Conservation (phyloP, 805 yeast species). For the Candida nemodendra region DNA sequence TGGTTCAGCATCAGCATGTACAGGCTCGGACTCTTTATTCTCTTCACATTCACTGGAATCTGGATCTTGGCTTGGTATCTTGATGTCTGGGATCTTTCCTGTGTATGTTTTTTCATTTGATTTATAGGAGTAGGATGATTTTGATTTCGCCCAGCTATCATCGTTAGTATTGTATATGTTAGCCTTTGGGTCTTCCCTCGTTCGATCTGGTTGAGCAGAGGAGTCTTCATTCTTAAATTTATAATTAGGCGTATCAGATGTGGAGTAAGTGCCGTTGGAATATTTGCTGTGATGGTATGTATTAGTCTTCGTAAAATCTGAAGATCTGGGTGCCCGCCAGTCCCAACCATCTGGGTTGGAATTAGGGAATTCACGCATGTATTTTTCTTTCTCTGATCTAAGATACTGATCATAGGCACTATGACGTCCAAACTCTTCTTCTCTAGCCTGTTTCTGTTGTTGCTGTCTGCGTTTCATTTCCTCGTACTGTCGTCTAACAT, state of each 20-base stretch:
- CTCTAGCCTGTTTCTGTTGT: conserved; percentile 14
- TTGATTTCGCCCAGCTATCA: conserved; percentile 26
- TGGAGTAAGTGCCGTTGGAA: background rate
- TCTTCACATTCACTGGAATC: background rate
- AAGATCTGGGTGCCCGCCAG: conserved; percentile 1
- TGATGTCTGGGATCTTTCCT: conserved; percentile 22
- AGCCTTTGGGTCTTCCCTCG: conserved; percentile 17
- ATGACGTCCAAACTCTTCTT: conserved; percentile 7
- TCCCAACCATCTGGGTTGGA: background rate
- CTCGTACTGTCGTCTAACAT: conserved; percentile 24
- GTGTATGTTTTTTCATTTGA: conserved; percentile 28
- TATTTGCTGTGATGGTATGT: conserved; percentile 12
- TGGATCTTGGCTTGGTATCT: conserved; percentile 4
- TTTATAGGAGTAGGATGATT: conserved; percentile 27
- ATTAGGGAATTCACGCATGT: background rate
- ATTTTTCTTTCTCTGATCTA: conserved; percentile 9
- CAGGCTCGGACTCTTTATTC: background rate
- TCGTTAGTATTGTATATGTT: conserved; percentile 23
- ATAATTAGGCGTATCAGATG: background rate
- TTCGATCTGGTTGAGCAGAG: conserved; percentile 3
- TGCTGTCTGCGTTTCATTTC: conserved; percentile 16
- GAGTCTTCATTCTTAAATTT: too few relatives aligned
- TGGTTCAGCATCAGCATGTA: background rate
- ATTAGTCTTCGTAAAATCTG: conserved; percentile 5
- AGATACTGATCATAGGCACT: too few relatives aligned